These are phyloP conservation scores for Calycina herbarum DNA, from an alignment of 2,329 filamentous ascomycete genomes.

Conservation along the genomic window DNA sequence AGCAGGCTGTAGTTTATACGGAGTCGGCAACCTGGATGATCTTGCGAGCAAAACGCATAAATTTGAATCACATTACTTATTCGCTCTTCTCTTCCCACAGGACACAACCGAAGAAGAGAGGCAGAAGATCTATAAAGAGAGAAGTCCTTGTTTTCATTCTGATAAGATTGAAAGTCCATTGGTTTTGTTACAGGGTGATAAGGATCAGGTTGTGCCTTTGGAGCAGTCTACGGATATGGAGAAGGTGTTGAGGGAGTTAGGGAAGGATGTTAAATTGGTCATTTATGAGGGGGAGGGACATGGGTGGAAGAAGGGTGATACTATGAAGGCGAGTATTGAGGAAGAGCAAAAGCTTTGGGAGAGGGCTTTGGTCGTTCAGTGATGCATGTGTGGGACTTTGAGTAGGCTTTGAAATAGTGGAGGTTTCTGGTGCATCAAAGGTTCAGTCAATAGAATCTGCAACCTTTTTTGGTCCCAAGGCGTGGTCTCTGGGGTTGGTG, in stretches of 20 bases:
- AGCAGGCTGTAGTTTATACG: constrained; percentile 50
- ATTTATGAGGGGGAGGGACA: constrained; percentile 53
- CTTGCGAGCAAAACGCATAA: constrained; percentile 53
- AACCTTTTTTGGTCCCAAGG: too few species aligned
- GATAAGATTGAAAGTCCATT: constrained; percentile 51
- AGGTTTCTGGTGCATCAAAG: too few species aligned
- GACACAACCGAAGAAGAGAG: constrained; percentile 43
- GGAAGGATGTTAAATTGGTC: constrained; percentile 48
- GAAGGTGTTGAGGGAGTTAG: constrained; percentile 43
- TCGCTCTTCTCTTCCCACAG: constrained; percentile 43
- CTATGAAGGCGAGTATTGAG: constrained; percentile 42
- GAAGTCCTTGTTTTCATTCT: constrained; percentile 51
- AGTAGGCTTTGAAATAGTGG: not conserved
- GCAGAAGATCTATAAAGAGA: constrained; percentile 44
- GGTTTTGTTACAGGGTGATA: constrained; percentile 55
- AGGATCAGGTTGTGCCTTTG: constrained; percentile 59
- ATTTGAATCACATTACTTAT: constrained; percentile 55
- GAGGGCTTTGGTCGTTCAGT: constrained; percentile 30
- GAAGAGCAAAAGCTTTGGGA: constrained; percentile 49
- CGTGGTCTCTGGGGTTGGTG: too few species aligned
- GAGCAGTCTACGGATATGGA: constrained; percentile 56
- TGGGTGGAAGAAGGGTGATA: constrained; percentile 46
- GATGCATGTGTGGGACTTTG: not conserved
- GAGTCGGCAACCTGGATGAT: constrained; percentile 51
- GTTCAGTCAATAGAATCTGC: too few species aligned